A percentile compares a stretch with the other conserved stretches of the same genome.
Evolutionary conservation across 2,329 filamentous ascomycete genomes (phyloP).

Genomic region (Mycocentrospora acerina): DNA sequence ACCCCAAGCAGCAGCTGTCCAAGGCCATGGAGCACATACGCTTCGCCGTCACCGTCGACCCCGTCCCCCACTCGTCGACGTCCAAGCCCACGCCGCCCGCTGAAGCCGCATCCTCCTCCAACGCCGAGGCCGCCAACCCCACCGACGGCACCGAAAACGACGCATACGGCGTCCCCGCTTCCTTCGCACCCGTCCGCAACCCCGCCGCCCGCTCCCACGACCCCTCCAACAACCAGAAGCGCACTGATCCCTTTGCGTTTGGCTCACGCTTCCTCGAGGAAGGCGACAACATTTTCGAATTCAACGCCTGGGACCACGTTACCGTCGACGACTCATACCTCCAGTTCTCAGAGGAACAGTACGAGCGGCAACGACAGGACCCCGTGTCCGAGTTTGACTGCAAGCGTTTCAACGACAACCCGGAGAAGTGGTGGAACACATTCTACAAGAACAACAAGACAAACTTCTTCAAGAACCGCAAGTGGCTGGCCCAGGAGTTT

Average conservation of each 20-base stretch:
- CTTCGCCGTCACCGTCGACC: constrained; percentile 49
- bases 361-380: constrained; percentile 76
- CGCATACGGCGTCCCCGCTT: constrained; percentile 54
- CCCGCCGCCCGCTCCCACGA: constrained; percentile 66
- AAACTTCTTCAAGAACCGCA: constrained; percentile 98
- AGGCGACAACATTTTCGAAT: constrained; percentile 89
- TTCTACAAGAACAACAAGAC: constrained; percentile 98
- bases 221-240: constrained; percentile 75
- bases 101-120: not conserved
- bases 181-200: constrained; percentile 48
- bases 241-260: constrained; percentile 92
- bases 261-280: constrained; percentile 83
- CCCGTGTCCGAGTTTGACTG: constrained; percentile 95
- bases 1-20: constrained; percentile 49
- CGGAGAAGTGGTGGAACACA: constrained; percentile 95
- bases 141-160: constrained; percentile 34
- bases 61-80: constrained; percentile 23
- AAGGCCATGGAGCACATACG: constrained; percentile 57
- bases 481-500: constrained; percentile 96
- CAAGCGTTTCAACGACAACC: constrained; percentile 83
- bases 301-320: constrained; percentile 99
- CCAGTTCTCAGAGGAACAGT: constrained; percentile 82
- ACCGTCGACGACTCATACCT: constrained; percentile 87
- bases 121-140: not conserved
- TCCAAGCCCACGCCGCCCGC: constrained; percentile 15